phyloP scores from a whole-genome alignment of 176 grass and related monocot species.

The Saccharum spontaneum region DNA sequence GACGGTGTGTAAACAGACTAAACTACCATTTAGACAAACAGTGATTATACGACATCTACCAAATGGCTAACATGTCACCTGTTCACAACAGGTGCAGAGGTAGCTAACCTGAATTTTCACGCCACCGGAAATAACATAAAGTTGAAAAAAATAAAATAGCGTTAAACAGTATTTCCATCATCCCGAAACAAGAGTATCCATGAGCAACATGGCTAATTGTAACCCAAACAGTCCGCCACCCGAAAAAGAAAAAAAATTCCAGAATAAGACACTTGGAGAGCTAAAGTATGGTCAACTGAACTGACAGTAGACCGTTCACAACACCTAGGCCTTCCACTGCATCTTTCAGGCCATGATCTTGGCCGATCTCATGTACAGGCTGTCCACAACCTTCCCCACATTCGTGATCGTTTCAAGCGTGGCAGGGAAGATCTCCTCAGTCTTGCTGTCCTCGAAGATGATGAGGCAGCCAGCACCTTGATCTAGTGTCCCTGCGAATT shows the following conservation, averaged over 20 bases:
- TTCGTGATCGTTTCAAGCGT: constrained; percentile 75
- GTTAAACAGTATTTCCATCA: not conserved
- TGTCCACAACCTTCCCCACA: constrained; percentile 77
- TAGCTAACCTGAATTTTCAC: not conserved
- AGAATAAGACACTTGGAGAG: constrained; percentile 6
- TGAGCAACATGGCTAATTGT: not conserved
- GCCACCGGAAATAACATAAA: not conserved
- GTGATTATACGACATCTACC: too few relatives aligned
- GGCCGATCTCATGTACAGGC: constrained; percentile 79
- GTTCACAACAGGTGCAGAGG: not conserved
- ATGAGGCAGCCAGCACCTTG: constrained; percentile 83
- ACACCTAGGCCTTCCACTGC: not conserved
- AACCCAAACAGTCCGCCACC: not conserved
- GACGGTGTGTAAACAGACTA: too few relatives aligned
- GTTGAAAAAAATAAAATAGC: not conserved
- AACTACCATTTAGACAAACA: too few relatives aligned
- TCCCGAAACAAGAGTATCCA: constrained; percentile 16
- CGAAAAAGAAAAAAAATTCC: not conserved
- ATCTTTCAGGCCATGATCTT: constrained; percentile 69
- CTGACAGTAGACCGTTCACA: not conserved
- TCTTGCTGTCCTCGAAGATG: constrained; percentile 76
- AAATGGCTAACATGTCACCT: too few relatives aligned
- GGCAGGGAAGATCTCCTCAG: constrained; percentile 78
- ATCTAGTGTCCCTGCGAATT: constrained; percentile 75
- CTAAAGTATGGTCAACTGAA: not conserved